These are phyloP conservation scores for Blastomyces percursus DNA, from an alignment of 2,329 filamentous ascomycete species.

Conservation along the genomic window DNA sequence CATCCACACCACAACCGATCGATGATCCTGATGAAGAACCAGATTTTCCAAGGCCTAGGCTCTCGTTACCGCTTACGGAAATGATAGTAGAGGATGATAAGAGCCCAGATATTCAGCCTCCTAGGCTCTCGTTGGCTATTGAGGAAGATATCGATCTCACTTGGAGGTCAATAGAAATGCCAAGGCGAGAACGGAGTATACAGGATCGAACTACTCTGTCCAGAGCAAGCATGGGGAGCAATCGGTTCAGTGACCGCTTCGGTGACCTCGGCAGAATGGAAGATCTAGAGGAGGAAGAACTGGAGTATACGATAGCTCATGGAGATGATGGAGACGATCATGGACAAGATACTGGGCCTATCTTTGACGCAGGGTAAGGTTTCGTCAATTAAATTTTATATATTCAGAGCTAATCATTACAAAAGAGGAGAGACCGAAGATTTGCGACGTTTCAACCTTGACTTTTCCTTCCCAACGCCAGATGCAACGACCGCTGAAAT, in stretches of 20 bases:
- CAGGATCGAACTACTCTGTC: constrained; percentile 30
- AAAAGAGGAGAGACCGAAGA: constrained; percentile 36
- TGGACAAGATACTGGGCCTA: constrained; percentile 25
- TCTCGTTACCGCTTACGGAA: constrained; percentile 39
- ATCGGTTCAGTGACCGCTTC: constrained; percentile 42
- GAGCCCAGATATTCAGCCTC: constrained; percentile 27
- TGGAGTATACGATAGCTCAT: constrained; percentile 17
- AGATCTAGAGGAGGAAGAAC: constrained; percentile 32
- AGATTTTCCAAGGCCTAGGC: constrained; percentile 30
- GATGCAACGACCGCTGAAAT: constrained; percentile 20
- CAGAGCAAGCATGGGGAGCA: constrained; percentile 34
- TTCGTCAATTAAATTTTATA: not conserved
- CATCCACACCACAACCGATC: constrained; percentile 24
- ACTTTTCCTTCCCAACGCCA: constrained; percentile 33
- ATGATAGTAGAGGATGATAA: constrained; percentile 32
- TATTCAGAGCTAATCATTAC: constrained; percentile 12
- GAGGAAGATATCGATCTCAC: constrained; percentile 39
- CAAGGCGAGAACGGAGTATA: constrained; percentile 31
- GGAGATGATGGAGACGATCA: constrained; percentile 15
- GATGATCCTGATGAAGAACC: constrained; percentile 41
- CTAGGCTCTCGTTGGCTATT: constrained; percentile 32
- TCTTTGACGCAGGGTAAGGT: constrained; percentile 30
- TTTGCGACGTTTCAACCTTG: constrained; percentile 31
- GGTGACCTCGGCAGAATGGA: constrained; percentile 38
- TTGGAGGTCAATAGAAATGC: constrained; percentile 33